A percentile compares a stretch with the other conserved stretches of the same genome.
Conservation (phyloP, 2,329 filamentous ascomycete species). For the Escovopsis weberi region DNA sequence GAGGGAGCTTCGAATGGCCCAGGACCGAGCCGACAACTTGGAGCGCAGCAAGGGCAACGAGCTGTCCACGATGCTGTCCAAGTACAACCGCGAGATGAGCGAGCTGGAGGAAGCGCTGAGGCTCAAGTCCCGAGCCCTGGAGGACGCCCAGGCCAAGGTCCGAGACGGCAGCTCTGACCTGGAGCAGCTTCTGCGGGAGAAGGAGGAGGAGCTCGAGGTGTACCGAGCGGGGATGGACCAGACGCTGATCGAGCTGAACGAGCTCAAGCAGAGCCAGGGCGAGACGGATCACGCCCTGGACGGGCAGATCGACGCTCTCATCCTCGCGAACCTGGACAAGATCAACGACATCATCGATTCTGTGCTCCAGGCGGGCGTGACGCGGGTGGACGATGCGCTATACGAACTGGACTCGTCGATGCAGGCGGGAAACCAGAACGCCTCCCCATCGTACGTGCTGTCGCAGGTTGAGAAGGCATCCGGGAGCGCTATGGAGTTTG, state of each 20-base stretch:
- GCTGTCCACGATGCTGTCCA: slow-evolving; percentile 82
- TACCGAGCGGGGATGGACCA: slow-evolving; percentile 98
- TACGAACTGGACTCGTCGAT: slow-evolving; percentile 96
- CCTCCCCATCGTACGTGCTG: slow-evolving; percentile 83
- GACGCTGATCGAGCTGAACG: slow-evolving; percentile 81
- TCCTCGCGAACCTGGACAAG: slow-evolving; percentile 76
- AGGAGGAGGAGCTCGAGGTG: slow-evolving; percentile 94
- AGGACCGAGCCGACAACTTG: slow-evolving; percentile 81
- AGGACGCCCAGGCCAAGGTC: slow-evolving; percentile 66
- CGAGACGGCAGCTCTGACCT: slow-evolving; percentile 74
- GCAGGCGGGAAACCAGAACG: slow-evolving; percentile 98
- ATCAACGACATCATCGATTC: slow-evolving; percentile 97
- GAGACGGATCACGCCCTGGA: slow-evolving; percentile 71
- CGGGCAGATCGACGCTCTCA: slow-evolving; percentile 78
- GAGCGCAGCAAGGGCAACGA: slow-evolving; percentile 91
- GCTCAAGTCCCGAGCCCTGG: slow-evolving; percentile 75
- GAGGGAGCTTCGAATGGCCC: slow-evolving; percentile 80
- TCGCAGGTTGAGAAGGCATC: slow-evolving; percentile 97
- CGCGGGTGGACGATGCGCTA: slow-evolving; percentile 87
- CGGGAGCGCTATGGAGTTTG: slow-evolving; percentile 89
- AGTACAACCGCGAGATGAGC: slow-evolving; percentile 94
- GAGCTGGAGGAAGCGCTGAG: slow-evolving; percentile 87
- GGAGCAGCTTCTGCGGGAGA: slow-evolving; percentile 73
- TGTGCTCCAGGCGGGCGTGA: slow-evolving; percentile 81
- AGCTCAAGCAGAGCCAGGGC: slow-evolving; percentile 61